Base-by-base conservation (phyloP, 129 eudicot species). In the Calendula officinalis region DNA sequence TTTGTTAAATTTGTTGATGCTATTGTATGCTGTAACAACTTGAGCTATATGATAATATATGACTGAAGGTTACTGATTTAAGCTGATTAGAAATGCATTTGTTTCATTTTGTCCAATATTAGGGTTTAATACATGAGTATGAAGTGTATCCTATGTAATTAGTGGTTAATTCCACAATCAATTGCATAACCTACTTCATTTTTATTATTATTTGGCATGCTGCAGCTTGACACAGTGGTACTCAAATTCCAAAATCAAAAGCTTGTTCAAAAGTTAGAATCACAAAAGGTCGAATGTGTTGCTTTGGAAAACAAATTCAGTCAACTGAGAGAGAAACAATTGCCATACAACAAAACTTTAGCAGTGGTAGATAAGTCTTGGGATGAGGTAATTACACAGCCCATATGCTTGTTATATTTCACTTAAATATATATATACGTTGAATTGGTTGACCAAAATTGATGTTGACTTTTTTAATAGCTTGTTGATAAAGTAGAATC, bases 181-280 rank as follows among this genome's bases (percentile, higher is more conserved):
- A 50, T 38, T 65, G 40, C 60, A 47, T 56, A 58, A 2, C 42
- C 47, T 62, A 62, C 60, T 63, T 68, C n/a, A 27, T 34, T 33
- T 42, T 60, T 40, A 35, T 33, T 60, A 45, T 69, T 64, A 50
- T 48, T 40, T 13, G 37, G 9, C 64, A 49, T 43, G 59, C 77
- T 87, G 98, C 77, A 91, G 98, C 88, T 91, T 51, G 96, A 91
- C 74, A 80, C 94, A 5, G 82, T 87, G 40, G 98, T 91, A 15
- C 98, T 91, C 62, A 85, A 83, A 60, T 88, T 80, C 72, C 96
- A 91, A 80, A 91, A 91, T 68, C 88, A 87, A 65, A 91, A 87
- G 75, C 91, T 91, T 57, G 35, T 73, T 55, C 98, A 85, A 76
- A 91, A 87, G 80, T 54, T 91, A 68, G 96, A 91, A 79, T 84